Percentiles rank a stretch among this genome's conserved stretches.
These are phyloP conservation scores for Lagenaria siceraria DNA, from an alignment of 306 rosid species.

Conservation along the genomic window DNA sequence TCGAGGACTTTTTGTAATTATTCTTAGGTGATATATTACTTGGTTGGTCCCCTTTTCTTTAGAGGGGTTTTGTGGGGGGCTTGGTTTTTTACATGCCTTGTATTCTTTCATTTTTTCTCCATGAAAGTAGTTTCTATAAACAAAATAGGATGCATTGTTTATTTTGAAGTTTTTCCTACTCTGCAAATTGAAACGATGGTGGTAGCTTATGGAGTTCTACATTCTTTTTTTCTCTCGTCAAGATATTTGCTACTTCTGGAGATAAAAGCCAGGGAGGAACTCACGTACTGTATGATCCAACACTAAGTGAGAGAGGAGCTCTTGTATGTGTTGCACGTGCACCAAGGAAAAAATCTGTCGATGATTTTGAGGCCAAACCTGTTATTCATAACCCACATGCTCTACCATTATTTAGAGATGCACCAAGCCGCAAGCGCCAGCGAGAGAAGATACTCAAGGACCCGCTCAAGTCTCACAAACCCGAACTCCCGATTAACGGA, in stretches of 20 bases:
- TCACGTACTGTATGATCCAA: slow-evolving; percentile 73
- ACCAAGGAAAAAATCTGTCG: slow-evolving; percentile 78
- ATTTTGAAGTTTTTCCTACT: neutral
- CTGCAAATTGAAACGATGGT: neutral
- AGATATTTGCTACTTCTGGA: slow-evolving; percentile 85
- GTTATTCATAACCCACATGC: slow-evolving; percentile 91
- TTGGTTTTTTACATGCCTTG: no score
- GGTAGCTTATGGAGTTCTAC: neutral
- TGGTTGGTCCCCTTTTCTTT: no score
- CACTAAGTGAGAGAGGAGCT: slow-evolving; percentile 86
- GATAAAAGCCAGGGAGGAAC: slow-evolving; percentile 93
- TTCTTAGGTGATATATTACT: no score
- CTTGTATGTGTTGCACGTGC: slow-evolving; percentile 96
- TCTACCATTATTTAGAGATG: slow-evolving; percentile 85
- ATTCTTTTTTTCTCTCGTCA: slow-evolving; percentile 1
- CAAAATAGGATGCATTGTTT: neutral
- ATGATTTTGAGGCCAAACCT: slow-evolving; percentile 82
- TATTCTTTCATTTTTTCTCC: no score
- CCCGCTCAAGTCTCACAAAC: slow-evolving; percentile 89
- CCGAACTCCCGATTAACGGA: slow-evolving; percentile 87
- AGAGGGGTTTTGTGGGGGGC: no score
- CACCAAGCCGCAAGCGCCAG: slow-evolving; percentile 86
- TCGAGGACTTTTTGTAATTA: no score
- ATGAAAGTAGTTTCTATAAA: no score
- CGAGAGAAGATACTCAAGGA: slow-evolving; percentile 80